Evolutionary conservation across 2,329 filamentous ascomycete genomes (phyloP).

Genomic region (Amauroascus niger): DNA sequence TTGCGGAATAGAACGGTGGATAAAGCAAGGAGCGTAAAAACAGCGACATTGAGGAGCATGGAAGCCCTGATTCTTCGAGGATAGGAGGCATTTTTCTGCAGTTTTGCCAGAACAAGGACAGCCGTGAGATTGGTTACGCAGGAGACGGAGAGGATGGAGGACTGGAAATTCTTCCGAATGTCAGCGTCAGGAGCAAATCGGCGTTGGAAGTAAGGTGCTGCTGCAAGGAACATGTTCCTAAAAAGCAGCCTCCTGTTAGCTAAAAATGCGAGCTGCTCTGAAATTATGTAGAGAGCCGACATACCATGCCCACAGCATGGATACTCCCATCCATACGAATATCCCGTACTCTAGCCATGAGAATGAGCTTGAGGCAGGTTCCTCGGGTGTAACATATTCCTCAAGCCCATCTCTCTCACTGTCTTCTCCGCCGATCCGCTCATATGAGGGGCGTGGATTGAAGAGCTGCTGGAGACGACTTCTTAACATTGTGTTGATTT

Average conservation of each 20-base stretch:
- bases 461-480: conserved; percentile 30
- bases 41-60: conserved; percentile 63
- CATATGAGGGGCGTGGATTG: conserved; percentile 25
- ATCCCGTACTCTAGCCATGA: conserved; percentile 80
- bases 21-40: conserved; percentile 68
- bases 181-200: conserved; percentile 64
- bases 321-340: conserved; percentile 74
- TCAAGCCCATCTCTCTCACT: conserved; percentile 23
- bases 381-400: conserved; percentile 23
- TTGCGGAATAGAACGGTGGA: conserved; percentile 63
- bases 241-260: conserved; percentile 5
- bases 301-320: conserved; percentile 97
- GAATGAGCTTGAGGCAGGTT: conserved; percentile 40
- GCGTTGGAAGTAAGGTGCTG: conserved; percentile 80
- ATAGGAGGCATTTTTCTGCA: conserved; percentile 77
- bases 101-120: conserved; percentile 66
- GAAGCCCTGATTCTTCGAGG: conserved; percentile 72
- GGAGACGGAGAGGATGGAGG: conserved; percentile 76
- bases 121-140: conserved; percentile 70
- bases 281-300: conserved; percentile 21
- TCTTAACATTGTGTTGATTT: conserved; percentile 21
- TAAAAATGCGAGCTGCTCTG: background rate
- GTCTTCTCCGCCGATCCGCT: conserved; percentile 20
- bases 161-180: conserved; percentile 75
- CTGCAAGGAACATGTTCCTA: conserved; percentile 98